Conservation (phyloP, 2,329 filamentous ascomycete species). For the Clarireedia homoeocarpa region DNA sequence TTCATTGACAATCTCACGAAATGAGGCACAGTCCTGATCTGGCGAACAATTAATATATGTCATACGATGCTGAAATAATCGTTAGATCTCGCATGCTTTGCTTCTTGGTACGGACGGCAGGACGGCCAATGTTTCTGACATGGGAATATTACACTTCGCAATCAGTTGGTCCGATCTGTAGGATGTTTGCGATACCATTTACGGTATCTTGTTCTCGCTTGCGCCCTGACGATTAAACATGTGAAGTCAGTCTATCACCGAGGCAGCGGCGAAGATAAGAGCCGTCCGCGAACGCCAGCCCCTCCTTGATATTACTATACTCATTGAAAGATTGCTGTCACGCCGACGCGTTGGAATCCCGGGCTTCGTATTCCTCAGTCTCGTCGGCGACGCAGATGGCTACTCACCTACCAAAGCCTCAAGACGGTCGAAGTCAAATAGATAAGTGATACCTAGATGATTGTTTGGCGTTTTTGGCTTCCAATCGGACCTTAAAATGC, state of each 20-base stretch:
- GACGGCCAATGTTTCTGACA: background rate
- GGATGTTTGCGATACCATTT: background rate
- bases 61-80: constrained; percentile 5
- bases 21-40: constrained; percentile 5
- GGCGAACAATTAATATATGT: constrained; percentile 3
- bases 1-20: background rate
- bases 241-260: background rate
- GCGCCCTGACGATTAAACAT: constrained; percentile 5
- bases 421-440: too few relatives aligned
- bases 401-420: too few relatives aligned
- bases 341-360: too few relatives aligned
- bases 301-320: background rate
- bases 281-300: constrained; percentile 5
- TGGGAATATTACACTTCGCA: background rate
- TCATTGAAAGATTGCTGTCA: background rate
- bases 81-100: constrained; percentile 7
- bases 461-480: background rate
- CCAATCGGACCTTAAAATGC: background rate
- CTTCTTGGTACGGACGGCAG: background rate
- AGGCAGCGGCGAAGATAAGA: background rate
- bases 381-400: too few relatives aligned
- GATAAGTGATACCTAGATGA: background rate
- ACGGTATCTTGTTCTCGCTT: background rate
- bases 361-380: background rate
- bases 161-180: background rate